Conservation (phyloP, 2,329 filamentous ascomycete genomes). For the Cercospora citrullina region DNA sequence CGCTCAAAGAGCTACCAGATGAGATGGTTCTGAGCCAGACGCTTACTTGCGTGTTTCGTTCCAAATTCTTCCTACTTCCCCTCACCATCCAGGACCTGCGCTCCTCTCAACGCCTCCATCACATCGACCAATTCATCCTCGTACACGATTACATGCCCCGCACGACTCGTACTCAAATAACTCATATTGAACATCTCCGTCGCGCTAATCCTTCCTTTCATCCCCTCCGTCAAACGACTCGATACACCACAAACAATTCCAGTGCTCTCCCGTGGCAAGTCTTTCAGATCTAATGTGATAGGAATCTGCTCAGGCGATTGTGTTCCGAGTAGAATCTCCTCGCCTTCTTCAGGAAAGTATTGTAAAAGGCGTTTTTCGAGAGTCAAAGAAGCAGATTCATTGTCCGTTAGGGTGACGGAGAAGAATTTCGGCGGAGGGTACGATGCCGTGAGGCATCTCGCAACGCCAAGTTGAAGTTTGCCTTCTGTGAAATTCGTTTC, state of each 20-base stretch:
- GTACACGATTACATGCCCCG: slow-evolving; percentile 84
- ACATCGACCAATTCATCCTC: slow-evolving; percentile 72
- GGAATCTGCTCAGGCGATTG: slow-evolving; percentile 70
- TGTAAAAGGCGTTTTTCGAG: slow-evolving; percentile 67
- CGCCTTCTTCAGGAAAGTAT: slow-evolving; percentile 48
- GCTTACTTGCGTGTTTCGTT: too few relatives aligned
- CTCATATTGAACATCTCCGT: slow-evolving; percentile 68
- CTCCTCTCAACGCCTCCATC: slow-evolving; percentile 61
- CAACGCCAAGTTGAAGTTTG: slow-evolving; percentile 49
- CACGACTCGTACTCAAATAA: slow-evolving; percentile 84
- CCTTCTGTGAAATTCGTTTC: slow-evolving; percentile 41
- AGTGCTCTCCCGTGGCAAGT: slow-evolving; percentile 80
- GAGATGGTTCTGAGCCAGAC: too few relatives aligned
- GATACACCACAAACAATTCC: slow-evolving; percentile 95
- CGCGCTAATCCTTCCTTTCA: slow-evolving; percentile 46
- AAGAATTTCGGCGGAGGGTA: slow-evolving; percentile 64
- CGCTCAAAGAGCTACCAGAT: too few relatives aligned
- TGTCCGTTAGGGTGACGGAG: slow-evolving; percentile 70
- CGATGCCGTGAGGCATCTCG: slow-evolving; percentile 49
- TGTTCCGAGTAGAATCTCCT: slow-evolving; percentile 73
- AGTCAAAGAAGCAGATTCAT: slow-evolving; percentile 72
- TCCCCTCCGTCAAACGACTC: slow-evolving; percentile 73
- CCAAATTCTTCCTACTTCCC: too few relatives aligned
- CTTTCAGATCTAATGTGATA: slow-evolving; percentile 81
- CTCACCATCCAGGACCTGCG: slow-evolving; percentile 1